Base-by-base conservation (phyloP, 768 basidiomycete genomes). In the Boletellus ananiceps region DNA sequence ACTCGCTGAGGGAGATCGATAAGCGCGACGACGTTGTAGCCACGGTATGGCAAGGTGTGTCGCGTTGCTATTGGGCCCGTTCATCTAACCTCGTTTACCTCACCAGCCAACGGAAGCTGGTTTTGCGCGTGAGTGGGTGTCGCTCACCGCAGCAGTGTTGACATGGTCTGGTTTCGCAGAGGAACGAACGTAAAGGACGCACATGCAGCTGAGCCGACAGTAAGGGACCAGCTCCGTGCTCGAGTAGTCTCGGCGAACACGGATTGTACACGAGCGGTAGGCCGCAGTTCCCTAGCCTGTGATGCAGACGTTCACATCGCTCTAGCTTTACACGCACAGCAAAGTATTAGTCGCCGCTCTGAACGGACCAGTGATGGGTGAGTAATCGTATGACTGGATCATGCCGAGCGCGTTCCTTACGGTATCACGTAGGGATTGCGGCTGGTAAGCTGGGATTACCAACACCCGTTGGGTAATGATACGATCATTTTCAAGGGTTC, bases 321-420 rank as follows among this genome's bases (percentile, higher is more conserved):
- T 48, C 11, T 35, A 87, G 85, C 65, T 87, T n/a, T 82, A 82
- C 54, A 75, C 76, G 0, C 86, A 88, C 57, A 73, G 72, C 47
- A 88, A 88, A 62, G 69, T 87, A 14, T 71, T 88, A 15, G 78
- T 88, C 12, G 84, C 83, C 12, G 85, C 82, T 2, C 55, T 88
- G 18, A 86, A 88, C 54, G 86, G 86, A 0, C 86, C 86, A 15
- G 86, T 84, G 5, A 80, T 88, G 77, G 86, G 84, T 84, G 62
- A 52, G 57, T 14, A 11, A 15, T 14, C 5, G 16, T 11, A 5
- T 21, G 7, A n/a, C 11, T 6, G 23, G 18, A 9, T 21, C 21
- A 4, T 8, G 18, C 14, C 41, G 35, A 56, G 29, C 7, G 12
- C 36, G 27, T 23, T 27, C 13, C 34, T 59, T 5, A 64, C 35